Conservation (phyloP, 2,329 filamentous ascomycete genomes). For the Nothophoma quercina region DNA sequence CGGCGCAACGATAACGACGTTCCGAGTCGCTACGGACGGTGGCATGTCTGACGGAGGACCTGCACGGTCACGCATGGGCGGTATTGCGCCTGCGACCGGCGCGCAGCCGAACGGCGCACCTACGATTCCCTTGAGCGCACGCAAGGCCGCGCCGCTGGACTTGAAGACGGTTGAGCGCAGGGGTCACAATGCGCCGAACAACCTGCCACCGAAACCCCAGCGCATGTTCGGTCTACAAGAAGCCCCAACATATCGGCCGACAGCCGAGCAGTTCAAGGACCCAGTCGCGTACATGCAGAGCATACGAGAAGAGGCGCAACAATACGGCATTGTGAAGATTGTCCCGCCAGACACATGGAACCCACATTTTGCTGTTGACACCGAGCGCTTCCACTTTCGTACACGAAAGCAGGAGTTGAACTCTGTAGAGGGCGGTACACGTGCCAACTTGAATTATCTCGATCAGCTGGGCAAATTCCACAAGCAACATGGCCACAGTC, state of each 20-base stretch:
- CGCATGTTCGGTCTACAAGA: slow-evolving; percentile 87
- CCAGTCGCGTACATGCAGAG: slow-evolving; percentile 93
- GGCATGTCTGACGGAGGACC: slow-evolving; percentile 30
- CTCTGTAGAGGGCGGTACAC: slow-evolving; percentile 98
- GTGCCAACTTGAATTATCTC: slow-evolving; percentile 93
- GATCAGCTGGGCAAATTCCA: slow-evolving; percentile 96
- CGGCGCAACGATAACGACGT: slow-evolving; percentile 48
- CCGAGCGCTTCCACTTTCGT: slow-evolving; percentile 96
- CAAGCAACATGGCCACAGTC: slow-evolving; percentile 92
- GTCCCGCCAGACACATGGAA: slow-evolving; percentile 95
- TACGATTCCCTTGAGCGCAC: slow-evolving; percentile 68
- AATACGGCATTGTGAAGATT: slow-evolving; percentile 94
- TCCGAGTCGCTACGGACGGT: slow-evolving; percentile 47
- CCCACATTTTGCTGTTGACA: slow-evolving; percentile 94
- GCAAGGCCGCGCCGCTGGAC: slow-evolving; percentile 75
- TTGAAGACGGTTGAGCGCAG: slow-evolving; percentile 90
- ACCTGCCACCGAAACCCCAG: slow-evolving; percentile 77
- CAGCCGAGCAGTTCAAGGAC: slow-evolving; percentile 92
- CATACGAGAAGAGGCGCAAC: slow-evolving; percentile 82
- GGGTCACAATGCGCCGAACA: slow-evolving; percentile 78
- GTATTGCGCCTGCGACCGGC: slow-evolving; percentile 32
- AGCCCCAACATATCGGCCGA: slow-evolving; percentile 89
- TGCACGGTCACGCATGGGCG: slow-evolving; percentile 41
- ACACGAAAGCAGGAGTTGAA: slow-evolving; percentile 97
- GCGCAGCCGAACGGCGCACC: slow-evolving; percentile 51